Evolutionary conservation across 306 rosid genomes (phyloP).

Genomic region (Dalbergia cochinchinensis): DNA sequence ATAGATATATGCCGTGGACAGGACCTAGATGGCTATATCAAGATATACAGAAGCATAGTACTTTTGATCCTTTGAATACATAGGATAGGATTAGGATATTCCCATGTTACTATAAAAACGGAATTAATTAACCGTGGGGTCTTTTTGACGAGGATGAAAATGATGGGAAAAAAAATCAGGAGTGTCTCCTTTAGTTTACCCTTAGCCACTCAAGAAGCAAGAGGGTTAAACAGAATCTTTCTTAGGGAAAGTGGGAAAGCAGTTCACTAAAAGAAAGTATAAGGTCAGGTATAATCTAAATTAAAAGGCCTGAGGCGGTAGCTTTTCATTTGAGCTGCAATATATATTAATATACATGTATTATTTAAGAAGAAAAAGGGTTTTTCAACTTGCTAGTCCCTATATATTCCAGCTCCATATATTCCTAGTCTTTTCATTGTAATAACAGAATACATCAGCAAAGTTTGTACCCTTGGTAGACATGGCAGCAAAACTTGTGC

Average conservation of each 20-base stretch:
- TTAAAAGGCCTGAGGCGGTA: conserved; percentile 18
- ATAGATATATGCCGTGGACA: conserved; percentile 5
- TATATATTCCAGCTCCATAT: conserved; percentile 33
- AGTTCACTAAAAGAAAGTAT: background rate
- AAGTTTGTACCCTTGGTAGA: background rate
- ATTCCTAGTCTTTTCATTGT: background rate
- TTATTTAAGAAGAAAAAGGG: background rate
- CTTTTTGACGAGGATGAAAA: background rate
- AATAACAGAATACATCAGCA: background rate
- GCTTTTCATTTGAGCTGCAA: background rate
- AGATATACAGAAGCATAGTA: conserved; percentile 9
- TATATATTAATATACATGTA: too few relatives aligned
- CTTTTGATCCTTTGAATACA: background rate
- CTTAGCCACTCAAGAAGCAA: background rate
- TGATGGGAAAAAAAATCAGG: background rate
- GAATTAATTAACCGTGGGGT: background rate
- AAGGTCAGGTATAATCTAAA: background rate
- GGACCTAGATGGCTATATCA: conserved; percentile 3
- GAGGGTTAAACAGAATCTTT: background rate
- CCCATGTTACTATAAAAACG: background rate
- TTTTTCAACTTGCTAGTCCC: background rate
- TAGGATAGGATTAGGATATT: background rate
- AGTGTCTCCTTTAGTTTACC: background rate
- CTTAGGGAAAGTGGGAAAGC: background rate
- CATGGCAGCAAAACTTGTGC: conserved; percentile 57